Conservation (phyloP, 805 yeast species). For the Candida ortonii region DNA sequence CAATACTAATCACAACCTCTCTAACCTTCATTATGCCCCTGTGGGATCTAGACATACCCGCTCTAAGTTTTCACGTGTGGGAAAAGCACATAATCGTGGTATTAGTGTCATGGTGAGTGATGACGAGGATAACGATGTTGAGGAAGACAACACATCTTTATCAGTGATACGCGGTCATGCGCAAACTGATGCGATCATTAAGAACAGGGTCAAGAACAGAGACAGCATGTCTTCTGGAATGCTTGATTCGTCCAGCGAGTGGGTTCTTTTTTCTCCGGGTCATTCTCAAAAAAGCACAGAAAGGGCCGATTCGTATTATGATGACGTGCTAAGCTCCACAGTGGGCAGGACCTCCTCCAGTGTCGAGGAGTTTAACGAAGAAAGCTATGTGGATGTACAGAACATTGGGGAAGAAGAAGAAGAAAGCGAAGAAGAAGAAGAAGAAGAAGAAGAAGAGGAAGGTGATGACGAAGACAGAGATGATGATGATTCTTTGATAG, state of each 20-base stretch:
- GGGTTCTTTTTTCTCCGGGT: slow-evolving; percentile 32
- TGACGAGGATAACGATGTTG: slow-evolving; percentile 1
- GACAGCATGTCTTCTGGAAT: slow-evolving; percentile 13
- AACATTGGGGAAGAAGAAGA: slow-evolving; percentile 10
- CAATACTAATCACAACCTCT: slow-evolving; percentile 16
- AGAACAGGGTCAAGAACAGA: slow-evolving; percentile 1
- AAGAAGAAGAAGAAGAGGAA: slow-evolving; percentile 14
- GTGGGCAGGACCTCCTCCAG: slow-evolving; percentile 15
- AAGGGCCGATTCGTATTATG: slow-evolving; percentile 17
- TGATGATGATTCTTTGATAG: slow-evolving; percentile 30
- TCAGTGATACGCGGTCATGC: neutral
- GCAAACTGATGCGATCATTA: neutral
- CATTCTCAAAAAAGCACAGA: slow-evolving; percentile 13
- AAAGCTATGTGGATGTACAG: slow-evolving; percentile 20
- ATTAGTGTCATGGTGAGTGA: slow-evolving; percentile 4
- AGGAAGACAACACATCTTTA: no score
- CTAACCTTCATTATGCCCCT: slow-evolving; percentile 8
- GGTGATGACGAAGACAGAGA: slow-evolving; percentile 21
- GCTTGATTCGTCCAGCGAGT: slow-evolving; percentile 27
- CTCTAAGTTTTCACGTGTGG: neutral
- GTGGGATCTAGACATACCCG: slow-evolving; percentile 4
- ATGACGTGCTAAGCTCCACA: slow-evolving; percentile 27
- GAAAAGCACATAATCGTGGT: no score
- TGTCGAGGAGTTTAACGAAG: slow-evolving; percentile 12
- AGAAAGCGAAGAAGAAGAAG: slow-evolving; percentile 10